Conservation (phyloP, 2,329 filamentous ascomycete species). For the Mariannaea sp. region DNA sequence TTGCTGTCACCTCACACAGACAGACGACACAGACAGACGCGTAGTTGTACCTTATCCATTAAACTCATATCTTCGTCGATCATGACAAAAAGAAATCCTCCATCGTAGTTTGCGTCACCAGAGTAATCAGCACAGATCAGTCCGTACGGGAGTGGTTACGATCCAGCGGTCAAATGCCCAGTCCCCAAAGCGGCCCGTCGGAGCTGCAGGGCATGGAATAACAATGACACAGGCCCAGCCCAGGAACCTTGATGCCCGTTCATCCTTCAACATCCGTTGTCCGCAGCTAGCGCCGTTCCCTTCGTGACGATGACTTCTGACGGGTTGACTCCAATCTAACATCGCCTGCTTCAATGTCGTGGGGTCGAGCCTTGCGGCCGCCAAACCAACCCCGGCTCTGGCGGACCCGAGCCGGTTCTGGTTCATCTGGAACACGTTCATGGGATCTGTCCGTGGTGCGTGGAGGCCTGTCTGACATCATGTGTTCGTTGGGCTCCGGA, state of each 20-base stretch:
- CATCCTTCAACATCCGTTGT: too few species aligned
- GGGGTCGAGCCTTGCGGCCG: conserved; percentile 36
- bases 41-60: conserved; percentile 23
- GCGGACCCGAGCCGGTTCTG: conserved; percentile 38
- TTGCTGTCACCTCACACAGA: conserved; percentile 14
- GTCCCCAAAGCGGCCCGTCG: too few species aligned
- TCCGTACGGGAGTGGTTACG: too few species aligned
- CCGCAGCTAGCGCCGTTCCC: conserved; percentile 27
- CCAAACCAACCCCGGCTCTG: conserved; percentile 38
- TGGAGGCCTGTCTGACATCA: conserved; percentile 31
- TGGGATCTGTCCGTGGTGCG: conserved; percentile 24
- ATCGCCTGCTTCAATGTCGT: conserved; percentile 41
- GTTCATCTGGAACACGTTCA: conserved; percentile 31
- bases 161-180: too few species aligned
- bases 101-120: too few species aligned
- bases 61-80: conserved; percentile 21
- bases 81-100: background rate
- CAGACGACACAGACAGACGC: conserved; percentile 17
- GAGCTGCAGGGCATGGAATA: too few species aligned
- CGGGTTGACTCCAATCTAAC: conserved; percentile 22
- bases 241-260: too few species aligned
- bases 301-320: conserved; percentile 28
- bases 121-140: too few species aligned
- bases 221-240: too few species aligned
- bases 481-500: conserved; percentile 33